A percentile compares a stretch with the other conserved stretches of the same genome.
These are phyloP conservation scores for Boletellus deceptivus DNA, from an alignment of 1,284 basidiomycete species.

Conservation along the genomic window DNA sequence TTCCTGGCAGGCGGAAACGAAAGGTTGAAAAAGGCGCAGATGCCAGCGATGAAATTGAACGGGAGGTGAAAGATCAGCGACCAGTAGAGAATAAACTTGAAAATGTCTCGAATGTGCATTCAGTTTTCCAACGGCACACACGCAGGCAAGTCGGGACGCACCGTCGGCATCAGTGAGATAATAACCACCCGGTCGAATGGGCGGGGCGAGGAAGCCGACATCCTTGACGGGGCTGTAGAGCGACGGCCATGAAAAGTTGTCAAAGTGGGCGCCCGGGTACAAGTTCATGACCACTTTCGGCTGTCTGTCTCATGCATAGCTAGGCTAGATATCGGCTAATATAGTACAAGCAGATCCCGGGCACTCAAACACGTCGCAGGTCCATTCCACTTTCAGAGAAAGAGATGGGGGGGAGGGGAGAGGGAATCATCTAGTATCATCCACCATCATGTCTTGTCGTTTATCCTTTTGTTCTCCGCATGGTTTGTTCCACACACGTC, in stretches of 20 bases:
- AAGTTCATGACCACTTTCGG: conserved; percentile 13
- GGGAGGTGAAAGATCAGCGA: conserved; percentile 73
- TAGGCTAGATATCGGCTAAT: conserved; percentile 4
- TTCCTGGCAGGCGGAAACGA: conserved; percentile 46
- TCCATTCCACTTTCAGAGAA: not conserved
- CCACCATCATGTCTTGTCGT: conserved; percentile 19
- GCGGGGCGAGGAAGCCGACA: conserved; percentile 37
- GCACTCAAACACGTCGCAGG: not conserved
- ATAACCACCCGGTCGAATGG: conserved; percentile 42
- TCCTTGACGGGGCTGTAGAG: conserved; percentile 55
- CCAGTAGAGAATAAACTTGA: conserved; percentile 85
- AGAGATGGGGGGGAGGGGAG: too few relatives aligned
- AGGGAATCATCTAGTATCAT: conserved; percentile 13
- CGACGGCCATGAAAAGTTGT: conserved; percentile 49
- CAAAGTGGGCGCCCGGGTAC: conserved; percentile 5
- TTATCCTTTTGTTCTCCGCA: not conserved
- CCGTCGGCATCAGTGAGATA: conserved; percentile 48
- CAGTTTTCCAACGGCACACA: not conserved
- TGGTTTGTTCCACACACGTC: conserved; percentile 9
- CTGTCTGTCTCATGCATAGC: not conserved
- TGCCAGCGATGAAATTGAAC: conserved; percentile 65
- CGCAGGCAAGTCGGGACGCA: conserved; percentile 13
- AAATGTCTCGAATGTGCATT: conserved; percentile 56
- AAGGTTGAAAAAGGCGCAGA: conserved; percentile 70
- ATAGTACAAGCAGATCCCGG: not conserved